Percentiles rank a stretch among this genome's conserved stretches.
Conservation (phyloP, 768 basidiomycete genomes). For the Galerina sulciceps region DNA sequence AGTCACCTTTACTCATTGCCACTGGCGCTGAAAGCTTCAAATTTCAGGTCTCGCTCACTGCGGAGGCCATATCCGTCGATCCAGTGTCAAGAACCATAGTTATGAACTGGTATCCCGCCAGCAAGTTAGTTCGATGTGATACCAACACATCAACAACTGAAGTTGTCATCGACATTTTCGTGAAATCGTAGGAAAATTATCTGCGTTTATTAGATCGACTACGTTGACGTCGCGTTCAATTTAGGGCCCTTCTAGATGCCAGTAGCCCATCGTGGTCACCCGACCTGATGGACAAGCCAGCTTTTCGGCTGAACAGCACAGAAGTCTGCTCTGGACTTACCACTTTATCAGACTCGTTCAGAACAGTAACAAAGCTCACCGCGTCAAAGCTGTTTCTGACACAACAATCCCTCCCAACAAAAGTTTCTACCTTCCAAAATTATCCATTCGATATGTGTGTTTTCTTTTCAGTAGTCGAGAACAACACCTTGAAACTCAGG, state of each 20-base stretch:
- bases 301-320: not conserved
- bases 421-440: not conserved
- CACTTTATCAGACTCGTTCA: not conserved
- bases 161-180: too few species aligned
- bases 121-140: too few species aligned
- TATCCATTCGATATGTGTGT: conserved; percentile 8
- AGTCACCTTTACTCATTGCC: too few species aligned
- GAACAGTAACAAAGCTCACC: conserved; percentile 4
- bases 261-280: not conserved
- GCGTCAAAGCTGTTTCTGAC: not conserved
- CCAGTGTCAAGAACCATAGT: not conserved
- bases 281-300: not conserved
- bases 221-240: not conserved
- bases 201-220: too few species aligned
- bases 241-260: not conserved
- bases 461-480: not conserved
- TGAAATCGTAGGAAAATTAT: too few species aligned
- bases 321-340: not conserved
- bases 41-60: not conserved
- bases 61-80: not conserved
- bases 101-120: not conserved
- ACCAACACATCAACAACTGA: too few species aligned
- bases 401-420: too few species aligned
- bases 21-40: too few species aligned
- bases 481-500: not conserved